Conservation (phyloP, 805 yeast species). For the Hanseniaspora thailandica region DNA sequence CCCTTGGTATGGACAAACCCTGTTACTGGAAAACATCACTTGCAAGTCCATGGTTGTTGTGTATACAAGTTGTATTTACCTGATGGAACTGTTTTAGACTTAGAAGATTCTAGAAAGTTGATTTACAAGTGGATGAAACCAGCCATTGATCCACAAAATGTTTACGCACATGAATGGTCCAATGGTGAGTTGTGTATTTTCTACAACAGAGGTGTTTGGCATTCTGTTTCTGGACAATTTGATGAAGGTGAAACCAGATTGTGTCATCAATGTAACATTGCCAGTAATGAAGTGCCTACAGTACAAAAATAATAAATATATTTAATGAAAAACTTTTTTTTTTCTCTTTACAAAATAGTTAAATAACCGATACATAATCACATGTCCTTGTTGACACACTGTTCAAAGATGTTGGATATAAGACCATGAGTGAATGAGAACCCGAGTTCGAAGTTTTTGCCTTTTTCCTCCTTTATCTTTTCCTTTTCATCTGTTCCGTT, state of each 20-base stretch:
- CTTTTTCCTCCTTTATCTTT: neutral
- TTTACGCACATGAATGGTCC: slow-evolving; percentile 74
- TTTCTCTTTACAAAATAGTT: neutral
- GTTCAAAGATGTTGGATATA: slow-evolving; percentile 2
- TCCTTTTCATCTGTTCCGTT: neutral
- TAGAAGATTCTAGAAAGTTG: slow-evolving; percentile 62
- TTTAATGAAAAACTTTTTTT: neutral
- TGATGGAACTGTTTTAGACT: slow-evolving; percentile 48
- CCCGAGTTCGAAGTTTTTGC: neutral
- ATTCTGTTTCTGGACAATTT: slow-evolving; percentile 83
- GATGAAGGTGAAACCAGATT: slow-evolving; percentile 64
- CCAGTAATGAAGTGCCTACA: slow-evolving; percentile 62
- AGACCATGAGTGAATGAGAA: neutral
- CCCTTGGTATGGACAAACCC: slow-evolving; percentile 93
- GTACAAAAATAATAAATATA: neutral
- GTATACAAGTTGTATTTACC: slow-evolving; percentile 47
- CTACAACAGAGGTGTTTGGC: slow-evolving; percentile 84
- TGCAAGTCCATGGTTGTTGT: slow-evolving; percentile 85
- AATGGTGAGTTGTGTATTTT: slow-evolving; percentile 78
- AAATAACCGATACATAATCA: neutral
- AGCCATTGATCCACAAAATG: slow-evolving; percentile 58
- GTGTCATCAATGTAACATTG: slow-evolving; percentile 91
- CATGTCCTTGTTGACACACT: neutral
- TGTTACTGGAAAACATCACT: slow-evolving; percentile 65
- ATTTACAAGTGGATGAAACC: slow-evolving; percentile 74